Evolutionary conservation across 1,139 yeast genomes (phyloP).

Genomic region (Citeromyces siamensis): DNA sequence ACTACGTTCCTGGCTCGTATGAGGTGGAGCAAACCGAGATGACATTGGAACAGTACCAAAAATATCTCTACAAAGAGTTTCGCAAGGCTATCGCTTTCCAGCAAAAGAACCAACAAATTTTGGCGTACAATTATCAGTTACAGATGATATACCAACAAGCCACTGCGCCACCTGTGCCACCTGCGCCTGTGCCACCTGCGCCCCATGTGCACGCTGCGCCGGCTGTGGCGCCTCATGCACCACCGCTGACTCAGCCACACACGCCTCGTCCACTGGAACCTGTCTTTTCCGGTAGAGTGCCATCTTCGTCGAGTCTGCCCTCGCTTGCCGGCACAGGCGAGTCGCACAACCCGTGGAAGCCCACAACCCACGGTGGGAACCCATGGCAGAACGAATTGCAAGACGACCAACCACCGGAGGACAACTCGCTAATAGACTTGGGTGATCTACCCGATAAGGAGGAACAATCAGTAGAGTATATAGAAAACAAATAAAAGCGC

Average conservation of each 20-base stretch:
- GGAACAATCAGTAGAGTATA: background rate
- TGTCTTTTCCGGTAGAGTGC: background rate
- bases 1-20: conserved; percentile 9
- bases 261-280: background rate
- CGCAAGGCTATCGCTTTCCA: background rate
- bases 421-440: background rate
- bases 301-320: background rate
- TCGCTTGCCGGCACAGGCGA: conserved; percentile 1
- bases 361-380: background rate
- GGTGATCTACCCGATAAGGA: background rate
- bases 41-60: background rate
- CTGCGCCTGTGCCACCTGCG: background rate
- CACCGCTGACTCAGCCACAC: background rate
- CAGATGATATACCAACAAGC: background rate
- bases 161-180: background rate
- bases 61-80: background rate
- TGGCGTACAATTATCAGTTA: conserved; percentile 1
- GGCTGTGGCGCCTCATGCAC: background rate
- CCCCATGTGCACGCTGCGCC: background rate
- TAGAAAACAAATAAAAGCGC: background rate
- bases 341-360: conserved; percentile 2
- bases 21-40: background rate
- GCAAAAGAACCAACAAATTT: background rate
- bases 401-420: no score
- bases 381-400: conserved; percentile 1